Base-by-base conservation (phyloP, 1,139 yeast genomes). In the Nakaseomyces bracarensis region DNA sequence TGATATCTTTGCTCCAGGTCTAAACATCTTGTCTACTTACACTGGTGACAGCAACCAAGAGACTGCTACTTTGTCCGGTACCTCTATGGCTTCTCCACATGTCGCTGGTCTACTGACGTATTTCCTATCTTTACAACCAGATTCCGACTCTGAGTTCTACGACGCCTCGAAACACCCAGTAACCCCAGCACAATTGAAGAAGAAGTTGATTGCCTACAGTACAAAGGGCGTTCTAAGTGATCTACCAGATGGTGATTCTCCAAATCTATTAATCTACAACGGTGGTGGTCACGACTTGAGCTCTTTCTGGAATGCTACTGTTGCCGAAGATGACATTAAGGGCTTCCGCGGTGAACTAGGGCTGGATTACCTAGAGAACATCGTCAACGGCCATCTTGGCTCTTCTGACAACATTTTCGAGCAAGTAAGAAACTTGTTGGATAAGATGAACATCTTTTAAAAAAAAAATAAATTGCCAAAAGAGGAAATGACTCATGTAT, bases 1-100 rank as follows among this genome's bases (percentile, higher is more conserved):
- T 42, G 93, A 82, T 62, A 76, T 84, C 46, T 83, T 82, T 58
- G 94, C 86, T 26, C 94, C 94, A 22, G 94, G 94, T 60, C 74
- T 82, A 64, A 80, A 82, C 64, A 75, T 84, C 50, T 70, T 81
- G 57, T 81, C 91, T 25, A 82, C 94, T 43, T 91, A 87, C 69
- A 87, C 84, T 64, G 94, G 95, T 40, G 33, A 39, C 14, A 81
- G 94, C 30, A 78, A 79, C 51, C 65, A 74, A 45, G 87, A 93
- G 39, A 82, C 95, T 52, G 95, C 95, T 47, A 79, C 91, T 41
- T 74, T 91, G 66, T 86, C 96, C 31, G 98, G 98, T 68, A 91
- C 98, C 16, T 91, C 98, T 16, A 91, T 91, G 98, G 98, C 98
- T 27, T 85, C 97, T 37, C 98, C 98, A 42, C 97, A 91, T 63